Conservation (phyloP, 2,329 filamentous ascomycete species). For the Apiospora pterosperma region DNA sequence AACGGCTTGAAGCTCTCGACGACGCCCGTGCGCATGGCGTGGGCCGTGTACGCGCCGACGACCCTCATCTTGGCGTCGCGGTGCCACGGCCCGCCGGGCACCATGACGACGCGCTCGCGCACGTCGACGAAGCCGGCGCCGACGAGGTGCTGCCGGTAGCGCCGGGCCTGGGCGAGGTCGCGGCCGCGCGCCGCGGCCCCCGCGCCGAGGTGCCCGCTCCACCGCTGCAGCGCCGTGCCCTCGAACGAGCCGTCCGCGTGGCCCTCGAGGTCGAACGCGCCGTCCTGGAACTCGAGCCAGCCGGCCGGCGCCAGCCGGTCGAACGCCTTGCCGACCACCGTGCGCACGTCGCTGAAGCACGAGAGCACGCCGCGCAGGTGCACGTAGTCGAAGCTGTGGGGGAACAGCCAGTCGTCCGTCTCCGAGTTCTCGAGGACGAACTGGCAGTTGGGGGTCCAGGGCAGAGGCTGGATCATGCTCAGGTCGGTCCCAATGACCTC, state of each 20-base stretch:
- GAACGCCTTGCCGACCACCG: background rate
- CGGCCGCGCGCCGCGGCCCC: background rate
- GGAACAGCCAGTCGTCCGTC: conserved; percentile 1
- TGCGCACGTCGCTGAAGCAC: conserved; percentile 2
- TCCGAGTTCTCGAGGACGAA: conserved; percentile 6
- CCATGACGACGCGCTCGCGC: conserved; percentile 43
- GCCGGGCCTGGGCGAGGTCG: background rate
- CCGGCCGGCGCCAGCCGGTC: background rate
- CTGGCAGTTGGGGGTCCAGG: background rate
- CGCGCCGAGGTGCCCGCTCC: background rate
- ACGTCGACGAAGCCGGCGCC: conserved; percentile 38
- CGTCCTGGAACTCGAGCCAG: conserved; percentile 6
- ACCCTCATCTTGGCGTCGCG: conserved; percentile 54
- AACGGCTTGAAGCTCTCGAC: background rate
- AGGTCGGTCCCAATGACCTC: conserved; percentile 9
- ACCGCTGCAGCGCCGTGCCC: background rate
- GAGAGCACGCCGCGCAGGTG: background rate
- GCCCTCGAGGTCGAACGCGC: background rate
- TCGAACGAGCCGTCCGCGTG: background rate
- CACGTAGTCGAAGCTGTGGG: background rate
- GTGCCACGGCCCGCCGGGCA: conserved; percentile 41
- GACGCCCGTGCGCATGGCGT: background rate
- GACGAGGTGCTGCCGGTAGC: conserved; percentile 19
- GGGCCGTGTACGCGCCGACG: background rate
- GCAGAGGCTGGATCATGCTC: conserved; percentile 1